These are phyloP conservation scores for Agrocybe pediades DNA, from an alignment of 768 basidiomycete genomes.

Conservation along the genomic window DNA sequence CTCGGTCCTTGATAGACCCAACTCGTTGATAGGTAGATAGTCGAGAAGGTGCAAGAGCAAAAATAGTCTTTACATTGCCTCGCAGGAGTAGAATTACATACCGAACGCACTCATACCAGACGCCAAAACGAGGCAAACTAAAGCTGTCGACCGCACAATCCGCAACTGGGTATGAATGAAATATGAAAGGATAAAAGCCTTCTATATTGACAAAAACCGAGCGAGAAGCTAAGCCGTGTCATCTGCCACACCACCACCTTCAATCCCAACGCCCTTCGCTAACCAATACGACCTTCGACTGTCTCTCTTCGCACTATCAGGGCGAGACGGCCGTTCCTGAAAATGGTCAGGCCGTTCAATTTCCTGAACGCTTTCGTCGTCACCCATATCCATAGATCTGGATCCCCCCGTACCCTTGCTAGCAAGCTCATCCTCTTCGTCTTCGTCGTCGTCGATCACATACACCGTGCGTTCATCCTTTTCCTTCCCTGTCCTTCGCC, in stretches of 20 bases:
- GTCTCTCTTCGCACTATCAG: slow-evolving; percentile 26
- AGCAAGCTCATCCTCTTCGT: slow-evolving; percentile 20
- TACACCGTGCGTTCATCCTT: slow-evolving; percentile 47
- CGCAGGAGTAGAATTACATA: no score
- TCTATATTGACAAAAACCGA: neutral
- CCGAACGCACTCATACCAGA: no score
- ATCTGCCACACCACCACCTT: slow-evolving; percentile 28
- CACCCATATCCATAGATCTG: slow-evolving; percentile 47
- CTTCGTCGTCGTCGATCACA: slow-evolving; percentile 50
- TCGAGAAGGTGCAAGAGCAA: no score
- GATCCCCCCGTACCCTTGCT: slow-evolving; percentile 24
- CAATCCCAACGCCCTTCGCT: slow-evolving; percentile 47
- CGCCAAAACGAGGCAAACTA: no score
- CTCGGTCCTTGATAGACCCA: no score
- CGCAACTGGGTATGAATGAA: neutral
- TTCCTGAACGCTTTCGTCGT: slow-evolving; percentile 24
- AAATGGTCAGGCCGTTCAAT: slow-evolving; percentile 11
- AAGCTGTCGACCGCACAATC: neutral
- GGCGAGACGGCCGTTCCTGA: slow-evolving; percentile 3
- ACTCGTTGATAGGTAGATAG: no score
- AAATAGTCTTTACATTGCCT: no score
- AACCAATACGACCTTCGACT: slow-evolving; percentile 59
- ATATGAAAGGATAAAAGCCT: neutral
- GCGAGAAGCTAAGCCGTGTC: slow-evolving; percentile 12
- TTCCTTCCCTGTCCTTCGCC: slow-evolving; percentile 40